Percentiles rank a stretch among this genome's conserved stretches.
Evolutionary conservation across 345 rosid species (phyloP).

Genomic region (Ceriops tagal): DNA sequence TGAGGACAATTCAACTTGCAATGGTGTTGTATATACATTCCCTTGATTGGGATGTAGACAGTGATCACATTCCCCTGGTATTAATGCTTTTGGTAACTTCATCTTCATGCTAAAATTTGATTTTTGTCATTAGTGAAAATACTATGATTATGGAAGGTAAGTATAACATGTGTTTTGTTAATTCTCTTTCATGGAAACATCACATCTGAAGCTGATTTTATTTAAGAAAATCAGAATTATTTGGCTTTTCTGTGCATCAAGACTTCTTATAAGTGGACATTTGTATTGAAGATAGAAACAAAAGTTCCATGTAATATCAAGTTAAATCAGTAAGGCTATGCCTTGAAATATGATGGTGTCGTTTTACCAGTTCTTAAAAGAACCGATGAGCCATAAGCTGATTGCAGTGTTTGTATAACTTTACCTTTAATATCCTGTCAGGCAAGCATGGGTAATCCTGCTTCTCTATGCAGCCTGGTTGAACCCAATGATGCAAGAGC

Average conservation of each 20-base stretch:
- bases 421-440: conserved; percentile 14
- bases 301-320: too few relatives aligned
- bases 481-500: conserved; percentile 33
- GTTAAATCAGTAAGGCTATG: too few relatives aligned
- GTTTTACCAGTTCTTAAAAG: too few relatives aligned
- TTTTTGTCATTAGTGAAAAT: neutral
- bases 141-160: neutral
- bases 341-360: too few relatives aligned
- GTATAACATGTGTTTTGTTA: too few relatives aligned
- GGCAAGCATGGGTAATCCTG: conserved; percentile 23
- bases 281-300: too few relatives aligned
- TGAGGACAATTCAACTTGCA: neutral
- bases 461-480: conserved; percentile 7
- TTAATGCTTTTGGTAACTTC: conserved; percentile 1
- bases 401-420: too few relatives aligned
- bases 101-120: neutral
- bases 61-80: neutral
- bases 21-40: neutral
- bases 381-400: too few relatives aligned
- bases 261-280: too few relatives aligned
- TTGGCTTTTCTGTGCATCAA: too few relatives aligned
- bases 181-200: too few relatives aligned
- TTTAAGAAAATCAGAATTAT: neutral
- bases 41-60: neutral
- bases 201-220: neutral